Evolutionary conservation across 1,139 yeast genomes (phyloP), one percentile per base, ranked within the genome.

Genomic region (Pichia inconspicua): DNA sequence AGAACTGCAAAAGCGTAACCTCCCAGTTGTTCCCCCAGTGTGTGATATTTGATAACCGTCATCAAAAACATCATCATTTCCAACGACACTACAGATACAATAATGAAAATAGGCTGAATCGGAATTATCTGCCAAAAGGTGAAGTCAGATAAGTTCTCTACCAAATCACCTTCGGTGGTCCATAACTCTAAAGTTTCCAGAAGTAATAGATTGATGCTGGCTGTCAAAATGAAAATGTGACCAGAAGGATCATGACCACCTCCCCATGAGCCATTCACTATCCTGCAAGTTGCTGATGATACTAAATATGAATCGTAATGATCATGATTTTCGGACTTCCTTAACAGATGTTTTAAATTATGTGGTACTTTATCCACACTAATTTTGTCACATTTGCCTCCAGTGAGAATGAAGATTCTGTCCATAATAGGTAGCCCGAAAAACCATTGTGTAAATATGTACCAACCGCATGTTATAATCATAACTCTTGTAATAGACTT

Each of bases 201-300:
- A 62, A 85, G 73, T 56, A 92, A 62, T 53, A 84, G 77, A 58
- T 86, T 68, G 17, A 87, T 78, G 48, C 92, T 77, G 53, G 87
- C 83, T 3, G 86, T 78, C 49, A 92, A 67, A 42, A 92, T 64
- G 58, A 90, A 92, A 0, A 88, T 85, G 63, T 92, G 98, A 0
- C 98, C 98, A 53, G 94, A 84, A 14, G 97, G 96, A 67, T 92
- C 98, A 61, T 88, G 96, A 0, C 98, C 98, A 1, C 96, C 97
- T 10, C 62, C 63, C 98, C 97, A 90, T 3, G 68, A 56, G 0
- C 97, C 97, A 25, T 77, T 78, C 25, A 77, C 56, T 28, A 68
- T 60, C 41, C 89, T 69, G 61, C 97, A 89, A 6, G 69, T 67
- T 41, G 50, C 53, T 15, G 64, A 60, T 34, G 60, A 55, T 32